Evolutionary conservation across 2,329 filamentous ascomycete genomes (phyloP).

Genomic region (Rosellinia necatrix): DNA sequence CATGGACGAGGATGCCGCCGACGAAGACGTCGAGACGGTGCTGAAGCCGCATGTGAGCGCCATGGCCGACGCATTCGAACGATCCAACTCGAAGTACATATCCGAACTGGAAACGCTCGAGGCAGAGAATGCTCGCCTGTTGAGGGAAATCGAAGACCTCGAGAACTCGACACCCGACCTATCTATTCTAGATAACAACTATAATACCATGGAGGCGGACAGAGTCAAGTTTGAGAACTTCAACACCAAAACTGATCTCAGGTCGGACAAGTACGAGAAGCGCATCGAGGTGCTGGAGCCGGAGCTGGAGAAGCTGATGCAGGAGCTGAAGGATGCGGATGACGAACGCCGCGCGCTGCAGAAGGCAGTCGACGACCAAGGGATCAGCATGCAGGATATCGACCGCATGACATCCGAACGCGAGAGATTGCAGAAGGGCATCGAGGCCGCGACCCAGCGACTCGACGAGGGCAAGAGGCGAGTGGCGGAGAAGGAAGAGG

Average conservation of each 20-base stretch:
- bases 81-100: constrained; percentile 80
- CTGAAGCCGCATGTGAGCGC: constrained; percentile 82
- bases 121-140: constrained; percentile 78
- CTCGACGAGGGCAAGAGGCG: constrained; percentile 85
- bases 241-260: constrained; percentile 80
- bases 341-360: constrained; percentile 81
- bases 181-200: constrained; percentile 82
- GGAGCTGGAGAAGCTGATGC: constrained; percentile 78
- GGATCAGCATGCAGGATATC: constrained; percentile 96
- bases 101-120: constrained; percentile 86
- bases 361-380: constrained; percentile 85
- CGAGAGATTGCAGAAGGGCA: constrained; percentile 86
- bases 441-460: constrained; percentile 75
- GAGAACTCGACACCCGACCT: constrained; percentile 86
- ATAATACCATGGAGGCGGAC: constrained; percentile 93
- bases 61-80: constrained; percentile 88
- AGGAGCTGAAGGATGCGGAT: constrained; percentile 79
- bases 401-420: constrained; percentile 97
- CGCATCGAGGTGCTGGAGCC: constrained; percentile 82
- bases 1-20: constrained; percentile 85
- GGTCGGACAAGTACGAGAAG: constrained; percentile 85
- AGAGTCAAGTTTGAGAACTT: constrained; percentile 95
- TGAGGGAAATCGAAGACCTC: constrained; percentile 86
- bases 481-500: constrained; percentile 84
- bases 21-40: constrained; percentile 79